These are phyloP conservation scores for Odonthalia washingtoniensis DNA, from an alignment of 31 red algal genomes.

Conservation along the genomic window DNA sequence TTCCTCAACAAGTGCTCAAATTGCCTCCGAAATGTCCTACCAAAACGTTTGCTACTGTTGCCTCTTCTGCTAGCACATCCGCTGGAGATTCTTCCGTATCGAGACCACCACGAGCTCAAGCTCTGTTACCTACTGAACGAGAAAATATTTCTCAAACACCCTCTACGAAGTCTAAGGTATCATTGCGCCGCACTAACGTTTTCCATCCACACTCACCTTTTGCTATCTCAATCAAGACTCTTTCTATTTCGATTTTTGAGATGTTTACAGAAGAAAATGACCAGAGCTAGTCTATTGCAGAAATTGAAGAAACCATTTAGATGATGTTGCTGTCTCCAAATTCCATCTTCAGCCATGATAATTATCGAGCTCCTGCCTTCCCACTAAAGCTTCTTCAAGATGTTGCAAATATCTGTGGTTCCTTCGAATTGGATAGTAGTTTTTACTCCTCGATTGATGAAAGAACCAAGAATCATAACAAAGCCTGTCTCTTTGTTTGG, in stretches of 20 bases:
- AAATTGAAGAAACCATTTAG: background rate
- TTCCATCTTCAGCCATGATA: background rate
- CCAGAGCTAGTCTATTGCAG: background rate
- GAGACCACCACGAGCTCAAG: too few relatives aligned
- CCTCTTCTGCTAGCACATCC: too few relatives aligned
- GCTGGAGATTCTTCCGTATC: too few relatives aligned
- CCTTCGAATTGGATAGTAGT: background rate
- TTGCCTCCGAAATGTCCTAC: too few relatives aligned
- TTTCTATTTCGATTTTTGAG: background rate
- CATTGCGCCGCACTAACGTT: too few relatives aligned
- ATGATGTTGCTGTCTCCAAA: background rate
- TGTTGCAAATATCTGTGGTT: background rate
- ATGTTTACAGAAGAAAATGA: background rate
- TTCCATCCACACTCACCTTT: too few relatives aligned
- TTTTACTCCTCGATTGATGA: background rate
- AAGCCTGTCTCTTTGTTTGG: background rate
- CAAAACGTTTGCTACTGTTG: too few relatives aligned
- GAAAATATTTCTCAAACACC: too few relatives aligned
- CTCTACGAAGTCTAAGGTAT: too few relatives aligned
- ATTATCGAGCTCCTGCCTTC: background rate
- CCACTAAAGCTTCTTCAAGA: background rate
- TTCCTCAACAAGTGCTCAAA: too few relatives aligned
- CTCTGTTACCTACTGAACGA: too few relatives aligned
- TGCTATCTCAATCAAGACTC: background rate
- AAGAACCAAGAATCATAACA: background rate